Percentiles rank a stretch among this genome's conserved stretches.
Conservation (phyloP, 805 yeast genomes). For the Starmerella gropengiesseri region DNA sequence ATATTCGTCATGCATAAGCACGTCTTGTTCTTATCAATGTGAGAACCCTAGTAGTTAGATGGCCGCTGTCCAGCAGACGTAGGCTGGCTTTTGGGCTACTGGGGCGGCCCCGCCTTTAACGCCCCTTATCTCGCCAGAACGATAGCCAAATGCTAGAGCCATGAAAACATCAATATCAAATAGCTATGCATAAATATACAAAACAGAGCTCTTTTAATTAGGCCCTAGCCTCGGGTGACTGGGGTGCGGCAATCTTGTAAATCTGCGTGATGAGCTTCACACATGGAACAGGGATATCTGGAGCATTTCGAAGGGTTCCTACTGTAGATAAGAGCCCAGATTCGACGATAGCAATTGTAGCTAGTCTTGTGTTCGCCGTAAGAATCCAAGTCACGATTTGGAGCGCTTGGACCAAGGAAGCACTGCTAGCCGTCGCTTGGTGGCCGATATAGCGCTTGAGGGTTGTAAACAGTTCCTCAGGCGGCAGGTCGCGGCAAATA, state of each 20-base stretch:
- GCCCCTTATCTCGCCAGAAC: too few species aligned
- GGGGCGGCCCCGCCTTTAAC: too few species aligned
- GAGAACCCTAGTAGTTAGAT: too few species aligned
- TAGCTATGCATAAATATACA: too few species aligned
- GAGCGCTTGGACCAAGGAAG: slow-evolving; percentile 17
- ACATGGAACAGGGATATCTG: slow-evolving; percentile 14
- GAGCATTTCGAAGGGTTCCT: background rate
- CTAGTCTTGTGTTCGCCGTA: background rate
- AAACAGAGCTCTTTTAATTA: too few species aligned
- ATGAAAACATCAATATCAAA: too few species aligned
- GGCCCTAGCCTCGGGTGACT: background rate
- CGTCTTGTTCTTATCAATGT: too few species aligned
- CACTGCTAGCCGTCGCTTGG: background rate
- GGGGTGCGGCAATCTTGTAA: background rate
- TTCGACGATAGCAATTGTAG: background rate
- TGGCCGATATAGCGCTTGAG: slow-evolving; percentile 7
- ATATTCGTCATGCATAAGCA: too few species aligned
- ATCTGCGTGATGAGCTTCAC: slow-evolving; percentile 14
- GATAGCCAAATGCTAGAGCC: too few species aligned
- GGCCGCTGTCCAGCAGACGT: too few species aligned
- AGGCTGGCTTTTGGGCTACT: too few species aligned
- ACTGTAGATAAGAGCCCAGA: slow-evolving; percentile 2
- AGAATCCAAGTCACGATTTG: slow-evolving; percentile 15
- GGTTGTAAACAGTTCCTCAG: slow-evolving; percentile 8
- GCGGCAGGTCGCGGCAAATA: slow-evolving; percentile 10